phyloP scores from a whole-genome alignment of 2,329 filamentous ascomycete species.

The Catunica adiposa region DNA sequence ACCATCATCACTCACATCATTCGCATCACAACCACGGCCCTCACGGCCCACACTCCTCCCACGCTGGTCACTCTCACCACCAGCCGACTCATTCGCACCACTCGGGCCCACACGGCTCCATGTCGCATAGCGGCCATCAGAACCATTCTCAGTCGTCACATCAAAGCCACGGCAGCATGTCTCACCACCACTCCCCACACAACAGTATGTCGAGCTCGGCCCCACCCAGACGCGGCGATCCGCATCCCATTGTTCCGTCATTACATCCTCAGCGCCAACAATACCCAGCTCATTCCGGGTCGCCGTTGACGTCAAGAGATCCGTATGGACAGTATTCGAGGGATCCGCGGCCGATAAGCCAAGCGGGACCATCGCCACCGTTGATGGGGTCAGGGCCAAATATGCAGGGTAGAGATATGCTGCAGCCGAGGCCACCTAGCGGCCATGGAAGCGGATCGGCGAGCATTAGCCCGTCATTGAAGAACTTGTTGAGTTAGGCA shows the following conservation, averaged over 20 bases:
- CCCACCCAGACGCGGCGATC: slow-evolving; percentile 3
- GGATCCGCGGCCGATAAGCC: slow-evolving; percentile 1
- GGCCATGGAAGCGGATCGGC: slow-evolving; percentile 32
- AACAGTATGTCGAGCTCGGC: slow-evolving; percentile 2
- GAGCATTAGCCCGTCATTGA: slow-evolving; percentile 59
- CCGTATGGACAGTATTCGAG: slow-evolving; percentile 16
- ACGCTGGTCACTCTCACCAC: background rate
- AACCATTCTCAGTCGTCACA: background rate
- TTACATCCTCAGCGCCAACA: slow-evolving; percentile 3
- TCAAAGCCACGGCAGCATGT: background rate
- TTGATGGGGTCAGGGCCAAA: background rate
- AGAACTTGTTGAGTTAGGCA: slow-evolving; percentile 50
- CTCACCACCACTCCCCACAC: slow-evolving; percentile 9
- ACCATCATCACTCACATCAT: slow-evolving; percentile 9
- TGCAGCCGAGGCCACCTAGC: slow-evolving; percentile 32
- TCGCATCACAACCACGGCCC: slow-evolving; percentile 11
- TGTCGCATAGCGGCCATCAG: background rate
- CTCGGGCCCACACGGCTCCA: background rate
- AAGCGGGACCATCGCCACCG: background rate
- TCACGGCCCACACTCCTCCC: slow-evolving; percentile 5
- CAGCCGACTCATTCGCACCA: background rate
- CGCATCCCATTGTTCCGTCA: slow-evolving; percentile 3
- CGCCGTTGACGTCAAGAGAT: slow-evolving; percentile 17
- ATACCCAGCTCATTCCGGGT: slow-evolving; percentile 3
- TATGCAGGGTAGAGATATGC: background rate